phyloP scores from a whole-genome alignment of 805 yeast species.

The Tetrapisispora taiwanensis region DNA sequence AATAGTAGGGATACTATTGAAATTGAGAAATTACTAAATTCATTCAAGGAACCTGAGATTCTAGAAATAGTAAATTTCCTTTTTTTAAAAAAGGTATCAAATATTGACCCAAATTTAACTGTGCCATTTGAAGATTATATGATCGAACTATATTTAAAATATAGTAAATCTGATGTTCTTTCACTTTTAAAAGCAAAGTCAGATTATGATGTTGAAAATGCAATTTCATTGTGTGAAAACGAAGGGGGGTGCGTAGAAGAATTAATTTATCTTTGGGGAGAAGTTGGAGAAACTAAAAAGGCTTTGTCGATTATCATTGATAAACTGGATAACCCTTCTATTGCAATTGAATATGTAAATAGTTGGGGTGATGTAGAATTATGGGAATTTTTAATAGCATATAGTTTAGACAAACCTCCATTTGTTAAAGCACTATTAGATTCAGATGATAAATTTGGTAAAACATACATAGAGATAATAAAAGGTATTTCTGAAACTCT shows the following conservation, averaged over 20 bases:
- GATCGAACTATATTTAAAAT: conserved; percentile 55
- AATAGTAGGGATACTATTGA: conserved; percentile 55
- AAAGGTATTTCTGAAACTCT: conserved; percentile 51
- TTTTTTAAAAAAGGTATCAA: conserved; percentile 51
- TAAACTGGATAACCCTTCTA: conserved; percentile 63
- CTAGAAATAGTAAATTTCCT: conserved; percentile 48
- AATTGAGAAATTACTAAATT: conserved; percentile 41
- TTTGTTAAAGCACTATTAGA: conserved; percentile 69
- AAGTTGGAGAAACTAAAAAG: conserved; percentile 65
- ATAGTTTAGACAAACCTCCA: conserved; percentile 61
- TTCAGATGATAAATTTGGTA: conserved; percentile 52
- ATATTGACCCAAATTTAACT: conserved; percentile 45
- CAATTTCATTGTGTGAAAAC: conserved; percentile 51
- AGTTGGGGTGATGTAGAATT: conserved; percentile 61
- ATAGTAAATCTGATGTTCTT: conserved; percentile 43
- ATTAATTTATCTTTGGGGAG: conserved; percentile 70
- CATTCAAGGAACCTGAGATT: conserved; percentile 33
- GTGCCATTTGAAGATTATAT: conserved; percentile 56
- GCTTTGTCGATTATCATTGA: conserved; percentile 74
- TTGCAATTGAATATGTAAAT: conserved; percentile 72
- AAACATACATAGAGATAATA: conserved; percentile 56
- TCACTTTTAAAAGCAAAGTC: conserved; percentile 49
- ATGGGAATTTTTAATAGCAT: conserved; percentile 66
- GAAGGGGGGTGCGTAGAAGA: conserved; percentile 46
- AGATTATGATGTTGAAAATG: conserved; percentile 57